Evolutionary conservation across 2,329 filamentous ascomycete species (phyloP).

Genomic region (Beauveria scarabaeidicola): DNA sequence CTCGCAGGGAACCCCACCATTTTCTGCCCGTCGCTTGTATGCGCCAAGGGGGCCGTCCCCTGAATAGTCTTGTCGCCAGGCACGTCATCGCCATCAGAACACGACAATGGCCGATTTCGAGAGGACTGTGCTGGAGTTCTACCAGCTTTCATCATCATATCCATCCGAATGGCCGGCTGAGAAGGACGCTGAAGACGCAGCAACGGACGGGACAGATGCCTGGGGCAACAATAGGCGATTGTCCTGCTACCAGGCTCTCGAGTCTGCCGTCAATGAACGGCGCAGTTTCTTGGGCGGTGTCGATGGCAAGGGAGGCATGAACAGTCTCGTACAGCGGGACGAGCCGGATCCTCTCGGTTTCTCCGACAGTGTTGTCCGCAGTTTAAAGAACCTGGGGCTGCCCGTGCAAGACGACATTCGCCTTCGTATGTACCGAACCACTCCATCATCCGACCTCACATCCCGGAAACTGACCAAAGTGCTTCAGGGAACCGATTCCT

Average conservation of each 20-base stretch:
- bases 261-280: slow-evolving; percentile 62
- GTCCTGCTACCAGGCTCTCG: slow-evolving; percentile 78
- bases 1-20: background rate
- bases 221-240: slow-evolving; percentile 50
- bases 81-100: slow-evolving; percentile 4
- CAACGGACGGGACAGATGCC: slow-evolving; percentile 46
- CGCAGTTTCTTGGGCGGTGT: slow-evolving; percentile 57
- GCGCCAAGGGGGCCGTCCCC: background rate
- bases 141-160: slow-evolving; percentile 70
- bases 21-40: background rate
- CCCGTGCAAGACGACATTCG: slow-evolving; percentile 76
- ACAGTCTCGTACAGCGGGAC: slow-evolving; percentile 78
- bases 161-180: slow-evolving; percentile 82
- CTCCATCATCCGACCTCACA: background rate
- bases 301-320: slow-evolving; percentile 57
- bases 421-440: slow-evolving; percentile 48
- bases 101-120: slow-evolving; percentile 60
- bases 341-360: slow-evolving; percentile 89
- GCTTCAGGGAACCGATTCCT: slow-evolving; percentile 76
- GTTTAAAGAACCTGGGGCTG: slow-evolving; percentile 67
- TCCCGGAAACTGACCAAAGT: background rate
- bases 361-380: slow-evolving; percentile 75
- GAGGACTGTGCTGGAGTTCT: slow-evolving; percentile 75
- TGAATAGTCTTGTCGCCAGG: slow-evolving; percentile 7
- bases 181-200: slow-evolving; percentile 61